phyloP scores from a whole-genome alignment of 768 basidiomycete genomes.

The Amyloporia xantha region DNA sequence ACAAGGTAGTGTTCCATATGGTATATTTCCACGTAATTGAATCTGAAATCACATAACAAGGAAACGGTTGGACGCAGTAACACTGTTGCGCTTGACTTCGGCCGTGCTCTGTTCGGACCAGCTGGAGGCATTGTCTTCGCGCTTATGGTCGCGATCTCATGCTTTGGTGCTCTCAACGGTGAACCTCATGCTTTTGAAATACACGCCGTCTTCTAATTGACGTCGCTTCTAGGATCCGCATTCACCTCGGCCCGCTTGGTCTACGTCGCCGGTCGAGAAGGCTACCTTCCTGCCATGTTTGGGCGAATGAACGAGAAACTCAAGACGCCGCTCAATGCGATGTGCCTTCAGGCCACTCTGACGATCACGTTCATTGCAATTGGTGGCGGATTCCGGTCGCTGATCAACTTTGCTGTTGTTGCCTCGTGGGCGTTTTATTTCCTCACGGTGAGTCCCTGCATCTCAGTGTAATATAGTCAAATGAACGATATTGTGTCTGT shows the following conservation, averaged over 20 bases:
- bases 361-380: slow-evolving; percentile 75
- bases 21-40: no score
- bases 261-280: slow-evolving; percentile 82
- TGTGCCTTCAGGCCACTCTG: slow-evolving; percentile 68
- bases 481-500: slow-evolving; percentile 1
- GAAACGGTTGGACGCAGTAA: slow-evolving; percentile 70
- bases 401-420: slow-evolving; percentile 87
- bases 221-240: slow-evolving; percentile 43
- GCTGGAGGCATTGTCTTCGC: slow-evolving; percentile 87
- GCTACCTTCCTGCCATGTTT: slow-evolving; percentile 81
- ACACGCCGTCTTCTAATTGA: no score
- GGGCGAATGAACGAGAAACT: slow-evolving; percentile 67
- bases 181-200: slow-evolving; percentile 1
- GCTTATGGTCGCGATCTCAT: slow-evolving; percentile 87
- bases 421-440: slow-evolving; percentile 87
- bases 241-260: slow-evolving; percentile 82
- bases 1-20: slow-evolving; percentile 68
- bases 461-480: background rate
- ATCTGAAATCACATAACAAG: slow-evolving; percentile 25
- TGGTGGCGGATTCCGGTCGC: slow-evolving; percentile 82
- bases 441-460: slow-evolving; percentile 50
- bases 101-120: slow-evolving; percentile 77
- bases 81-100: slow-evolving; percentile 89
- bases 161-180: slow-evolving; percentile 93
- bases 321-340: slow-evolving; percentile 85